Evolutionary conservation across 495 filamentous ascomycete genomes (phyloP).

Genomic region (Aspergillus avenaceus): DNA sequence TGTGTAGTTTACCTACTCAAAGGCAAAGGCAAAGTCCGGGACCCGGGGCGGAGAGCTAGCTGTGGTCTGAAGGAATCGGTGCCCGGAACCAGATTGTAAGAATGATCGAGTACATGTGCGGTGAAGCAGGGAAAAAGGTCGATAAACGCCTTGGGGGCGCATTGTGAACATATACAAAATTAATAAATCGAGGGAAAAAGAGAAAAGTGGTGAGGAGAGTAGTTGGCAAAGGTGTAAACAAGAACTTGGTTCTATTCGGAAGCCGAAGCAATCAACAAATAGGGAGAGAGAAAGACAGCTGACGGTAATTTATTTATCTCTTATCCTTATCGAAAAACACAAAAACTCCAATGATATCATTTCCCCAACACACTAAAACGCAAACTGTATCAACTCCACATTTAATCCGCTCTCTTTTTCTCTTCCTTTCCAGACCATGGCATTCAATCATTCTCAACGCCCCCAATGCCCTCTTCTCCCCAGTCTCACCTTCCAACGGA

Average conservation of each 20-base stretch:
- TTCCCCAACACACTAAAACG: background rate
- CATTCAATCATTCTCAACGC: background rate
- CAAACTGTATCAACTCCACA: slow-evolving; percentile 1
- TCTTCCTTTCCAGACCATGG: too few species aligned
- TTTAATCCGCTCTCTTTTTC: too few species aligned
- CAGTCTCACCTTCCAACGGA: slow-evolving; percentile 43
- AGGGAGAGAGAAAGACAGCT: background rate
- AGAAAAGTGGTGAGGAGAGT: background rate
- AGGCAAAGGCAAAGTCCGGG: slow-evolving; percentile 74
- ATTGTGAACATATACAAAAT: slow-evolving; percentile 11
- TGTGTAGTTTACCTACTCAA: slow-evolving; percentile 59
- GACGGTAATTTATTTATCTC: background rate
- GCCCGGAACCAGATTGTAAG: slow-evolving; percentile 10
- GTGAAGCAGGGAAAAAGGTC: slow-evolving; percentile 29
- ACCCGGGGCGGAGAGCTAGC: slow-evolving; percentile 26
- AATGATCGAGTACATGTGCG: slow-evolving; percentile 17
- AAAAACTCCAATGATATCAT: slow-evolving; percentile 10
- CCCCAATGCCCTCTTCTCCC: slow-evolving; percentile 10
- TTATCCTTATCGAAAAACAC: background rate
- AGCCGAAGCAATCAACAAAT: background rate
- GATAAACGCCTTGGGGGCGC: slow-evolving; percentile 23
- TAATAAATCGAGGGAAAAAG: slow-evolving; percentile 20
- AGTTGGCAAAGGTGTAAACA: background rate
- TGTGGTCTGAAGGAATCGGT: slow-evolving; percentile 27
- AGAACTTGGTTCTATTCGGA: too few species aligned